Evolutionary conservation across 2,329 filamentous ascomycete species (phyloP), one percentile per base, ranked within the genome.

Genomic region (Fusarium virguliforme): DNA sequence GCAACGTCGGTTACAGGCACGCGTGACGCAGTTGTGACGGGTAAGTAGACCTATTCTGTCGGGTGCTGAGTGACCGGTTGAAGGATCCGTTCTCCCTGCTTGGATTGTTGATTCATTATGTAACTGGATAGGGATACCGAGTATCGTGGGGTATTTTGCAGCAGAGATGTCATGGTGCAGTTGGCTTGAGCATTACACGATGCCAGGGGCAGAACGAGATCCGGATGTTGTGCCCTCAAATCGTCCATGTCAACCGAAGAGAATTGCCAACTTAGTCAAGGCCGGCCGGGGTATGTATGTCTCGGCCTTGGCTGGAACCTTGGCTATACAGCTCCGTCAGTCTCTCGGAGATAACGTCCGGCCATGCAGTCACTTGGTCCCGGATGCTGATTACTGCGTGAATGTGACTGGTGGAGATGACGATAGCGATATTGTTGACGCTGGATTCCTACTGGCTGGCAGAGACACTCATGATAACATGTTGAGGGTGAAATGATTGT

Each of bases 11-110:
- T 50, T 50, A 26, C 26, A 50, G 26, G 43, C 43, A 18, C 18
- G 43, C 26, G 43, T 50, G 43, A 50, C 15, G 26, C 43, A 50
- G 43, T 50, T 50, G 43, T 30, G 9, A 50, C 43, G 43, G 43
- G 15, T 50, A 50, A 50, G 43, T 15, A 50, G 32, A 10, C 43
- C 43, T 50, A 18, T 50, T 50, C 32, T 18, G 43, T 50, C 28
- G 43, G 43, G 24, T 50, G 12, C 43, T 50, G 26, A n/a, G 32
- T 26, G 26, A n/a, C 15, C 2, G 12, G 15, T 30, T 2, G 4
- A 30, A 18, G 43, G 28, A 30, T 50, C 9, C n/a, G 10, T 50
- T n/a, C 24, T 48, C 43, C 24, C 24, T 48, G 43, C 4, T 30
- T 9, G 26, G 26, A 18, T 4, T 18, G 24, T 50, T 50, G 43